Conservation (phyloP, 306 rosid genomes). For the Acacia crassicarpa region DNA sequence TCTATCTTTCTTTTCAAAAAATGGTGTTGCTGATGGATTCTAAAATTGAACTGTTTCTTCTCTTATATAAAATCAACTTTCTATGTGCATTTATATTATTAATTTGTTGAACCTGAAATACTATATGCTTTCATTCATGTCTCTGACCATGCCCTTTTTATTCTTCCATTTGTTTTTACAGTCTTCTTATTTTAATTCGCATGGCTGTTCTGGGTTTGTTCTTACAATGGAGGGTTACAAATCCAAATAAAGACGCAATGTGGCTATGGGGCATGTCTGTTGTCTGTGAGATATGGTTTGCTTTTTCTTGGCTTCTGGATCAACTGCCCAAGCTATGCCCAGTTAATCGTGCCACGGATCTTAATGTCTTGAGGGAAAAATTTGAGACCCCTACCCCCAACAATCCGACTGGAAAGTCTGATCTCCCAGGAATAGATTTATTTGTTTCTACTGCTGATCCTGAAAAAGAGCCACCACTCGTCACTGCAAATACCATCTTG, state of each 20-base stretch:
- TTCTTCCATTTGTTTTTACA: slow-evolving; percentile 42
- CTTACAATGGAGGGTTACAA: slow-evolving; percentile 71
- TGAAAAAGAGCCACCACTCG: slow-evolving; percentile 97
- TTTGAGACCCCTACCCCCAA: slow-evolving; percentile 67
- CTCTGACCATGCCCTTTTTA: slow-evolving; percentile 20
- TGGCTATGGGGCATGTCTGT: slow-evolving; percentile 99
- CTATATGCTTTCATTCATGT: neutral
- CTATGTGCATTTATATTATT: neutral
- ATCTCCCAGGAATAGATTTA: slow-evolving; percentile 90
- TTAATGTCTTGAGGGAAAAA: slow-evolving; percentile 84
- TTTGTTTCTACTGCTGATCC: slow-evolving; percentile 98
- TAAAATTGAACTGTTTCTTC: no score
- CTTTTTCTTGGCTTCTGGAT: slow-evolving; percentile 97
- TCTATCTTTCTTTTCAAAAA: neutral
- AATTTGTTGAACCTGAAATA: neutral
- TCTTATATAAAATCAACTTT: neutral
- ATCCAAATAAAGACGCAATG: slow-evolving; percentile 74
- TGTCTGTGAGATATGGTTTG: slow-evolving; percentile 97
- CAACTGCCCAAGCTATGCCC: slow-evolving; percentile 91
- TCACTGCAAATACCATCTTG: slow-evolving; percentile 89
- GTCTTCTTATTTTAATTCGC: slow-evolving; percentile 76
- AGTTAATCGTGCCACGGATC: slow-evolving; percentile 79
- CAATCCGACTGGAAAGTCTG: slow-evolving; percentile 93
- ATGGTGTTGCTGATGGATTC: neutral
- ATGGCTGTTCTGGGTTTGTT: slow-evolving; percentile 71